Evolutionary conservation across 371 early-diverging fungal species (phyloP).

Genomic region (Mortierella sp.): DNA sequence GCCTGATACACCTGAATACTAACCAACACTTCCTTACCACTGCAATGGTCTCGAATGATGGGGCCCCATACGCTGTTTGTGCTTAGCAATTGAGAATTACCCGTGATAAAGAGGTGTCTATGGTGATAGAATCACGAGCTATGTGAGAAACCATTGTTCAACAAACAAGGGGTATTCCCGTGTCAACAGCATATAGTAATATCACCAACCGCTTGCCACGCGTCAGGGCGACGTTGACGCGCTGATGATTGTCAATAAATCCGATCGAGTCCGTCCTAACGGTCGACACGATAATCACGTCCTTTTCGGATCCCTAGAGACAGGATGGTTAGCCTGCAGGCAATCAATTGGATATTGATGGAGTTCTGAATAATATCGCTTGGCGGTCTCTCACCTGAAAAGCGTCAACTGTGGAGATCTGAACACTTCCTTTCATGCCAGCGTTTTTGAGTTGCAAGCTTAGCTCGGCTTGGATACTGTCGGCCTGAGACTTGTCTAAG

Average conservation of each 20-base stretch:
- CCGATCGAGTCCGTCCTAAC: constrained; percentile 70
- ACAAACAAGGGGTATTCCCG: background rate
- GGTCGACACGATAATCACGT: constrained; percentile 80
- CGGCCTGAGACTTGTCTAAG: constrained; percentile 77
- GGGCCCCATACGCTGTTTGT: constrained; percentile 34
- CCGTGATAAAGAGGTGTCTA: constrained; percentile 74
- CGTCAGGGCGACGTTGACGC: constrained; percentile 72
- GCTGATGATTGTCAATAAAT: constrained; percentile 66
- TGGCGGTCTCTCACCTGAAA: constrained; percentile 60
- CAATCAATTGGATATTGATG: too few species aligned
- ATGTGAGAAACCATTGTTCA: background rate
- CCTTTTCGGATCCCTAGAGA: constrained; percentile 84
- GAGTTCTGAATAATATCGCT: too few species aligned
- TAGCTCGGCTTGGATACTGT: constrained; percentile 57
- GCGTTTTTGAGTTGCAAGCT: constrained; percentile 14
- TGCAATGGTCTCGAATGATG: constrained; percentile 35
- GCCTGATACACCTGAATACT: too few species aligned
- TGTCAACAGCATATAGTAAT: background rate
- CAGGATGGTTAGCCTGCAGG: too few species aligned
- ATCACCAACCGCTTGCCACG: constrained; percentile 59
- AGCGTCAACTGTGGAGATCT: constrained; percentile 87
- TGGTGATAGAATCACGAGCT: background rate
- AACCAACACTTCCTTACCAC: constrained; percentile 11
- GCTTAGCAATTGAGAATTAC: constrained; percentile 51
- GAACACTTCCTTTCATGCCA: constrained; percentile 48